Percentiles rank a stretch among this genome's conserved stretches.
Evolutionary conservation across 1,139 yeast genomes (phyloP).

Genomic region (Saccharomyces pastorianus): DNA sequence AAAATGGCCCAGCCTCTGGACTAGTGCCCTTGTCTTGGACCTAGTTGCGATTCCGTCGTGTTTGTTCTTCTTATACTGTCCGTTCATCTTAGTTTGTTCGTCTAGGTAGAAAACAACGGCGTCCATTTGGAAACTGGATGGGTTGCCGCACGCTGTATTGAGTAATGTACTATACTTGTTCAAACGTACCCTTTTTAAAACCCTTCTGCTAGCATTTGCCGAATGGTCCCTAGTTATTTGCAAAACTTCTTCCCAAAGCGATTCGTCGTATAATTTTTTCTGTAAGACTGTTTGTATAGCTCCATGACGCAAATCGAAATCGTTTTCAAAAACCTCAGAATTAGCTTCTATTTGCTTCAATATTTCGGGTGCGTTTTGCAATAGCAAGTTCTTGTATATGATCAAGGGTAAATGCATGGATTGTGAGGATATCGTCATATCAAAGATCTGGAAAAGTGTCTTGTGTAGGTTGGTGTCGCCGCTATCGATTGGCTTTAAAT

Average conservation of each 20-base stretch:
- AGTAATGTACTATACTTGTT: conserved; percentile 24
- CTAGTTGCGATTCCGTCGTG: neutral
- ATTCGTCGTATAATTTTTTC: conserved; percentile 8
- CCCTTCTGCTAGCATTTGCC: neutral
- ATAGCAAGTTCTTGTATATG: conserved; percentile 22
- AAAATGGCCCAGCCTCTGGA: neutral
- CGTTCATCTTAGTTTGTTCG: neutral
- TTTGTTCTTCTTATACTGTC: neutral
- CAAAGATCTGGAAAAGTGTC: conserved; percentile 24
- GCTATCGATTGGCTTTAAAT: conserved; percentile 28
- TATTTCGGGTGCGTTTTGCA: conserved; percentile 15
- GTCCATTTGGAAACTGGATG: neutral
- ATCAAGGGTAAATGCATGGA: conserved; percentile 25
- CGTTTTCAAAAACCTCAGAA: conserved; percentile 23
- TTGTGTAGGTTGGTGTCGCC: conserved; percentile 6
- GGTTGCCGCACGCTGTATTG: conserved; percentile 14
- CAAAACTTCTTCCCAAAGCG: conserved; percentile 18
- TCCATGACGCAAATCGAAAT: conserved; percentile 25
- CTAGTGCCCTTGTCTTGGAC: neutral
- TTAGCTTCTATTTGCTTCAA: conserved; percentile 16
- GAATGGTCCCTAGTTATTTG: conserved; percentile 9
- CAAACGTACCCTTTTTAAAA: neutral
- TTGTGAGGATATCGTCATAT: conserved; percentile 23
- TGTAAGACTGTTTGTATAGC: conserved; percentile 23
- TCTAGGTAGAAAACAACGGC: neutral